These are phyloP conservation scores for Fusarium nisikadoi DNA, from an alignment of 2,329 filamentous ascomycete genomes.

Conservation along the genomic window DNA sequence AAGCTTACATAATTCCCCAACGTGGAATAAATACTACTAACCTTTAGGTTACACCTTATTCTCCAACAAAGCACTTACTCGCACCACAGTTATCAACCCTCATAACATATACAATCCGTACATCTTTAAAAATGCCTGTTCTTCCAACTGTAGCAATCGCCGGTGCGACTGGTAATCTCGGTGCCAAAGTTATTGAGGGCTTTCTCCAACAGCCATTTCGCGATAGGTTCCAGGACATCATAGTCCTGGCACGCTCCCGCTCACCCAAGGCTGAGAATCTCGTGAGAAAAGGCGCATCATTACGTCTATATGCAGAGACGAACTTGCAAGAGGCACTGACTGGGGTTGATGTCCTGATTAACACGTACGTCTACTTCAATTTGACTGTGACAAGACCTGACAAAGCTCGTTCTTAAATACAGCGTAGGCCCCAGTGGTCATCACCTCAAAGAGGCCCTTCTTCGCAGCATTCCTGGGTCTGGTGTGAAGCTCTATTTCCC, in stretches of 20 bases:
- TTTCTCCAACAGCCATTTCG: slow-evolving; percentile 3
- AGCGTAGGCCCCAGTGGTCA: not conserved
- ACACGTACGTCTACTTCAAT: not conserved
- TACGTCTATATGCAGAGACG: not conserved
- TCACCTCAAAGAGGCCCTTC: slow-evolving; percentile 3
- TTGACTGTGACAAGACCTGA: not conserved
- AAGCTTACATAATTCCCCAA: not conserved
- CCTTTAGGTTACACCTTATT: not conserved
- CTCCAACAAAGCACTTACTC: not conserved
- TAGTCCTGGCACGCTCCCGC: not conserved
- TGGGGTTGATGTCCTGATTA: not conserved
- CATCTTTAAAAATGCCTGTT: not conserved
- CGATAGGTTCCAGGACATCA: not conserved
- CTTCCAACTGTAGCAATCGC: slow-evolving; percentile 5
- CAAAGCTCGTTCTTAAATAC: not conserved
- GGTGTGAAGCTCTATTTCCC: not conserved
- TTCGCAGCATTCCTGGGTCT: not conserved
- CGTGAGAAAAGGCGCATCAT: not conserved
- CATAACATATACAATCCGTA: not conserved
- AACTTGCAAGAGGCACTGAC: not conserved
- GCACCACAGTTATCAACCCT: not conserved
- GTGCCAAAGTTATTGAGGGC: not conserved
- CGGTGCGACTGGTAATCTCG: not conserved
- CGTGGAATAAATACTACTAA: not conserved
- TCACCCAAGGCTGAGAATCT: not conserved